Percentiles rank a stretch among this genome's conserved stretches.
These are phyloP conservation scores for Ceratocystis diversiconidia DNA, from an alignment of 2,329 filamentous ascomycete species.

Conservation along the genomic window DNA sequence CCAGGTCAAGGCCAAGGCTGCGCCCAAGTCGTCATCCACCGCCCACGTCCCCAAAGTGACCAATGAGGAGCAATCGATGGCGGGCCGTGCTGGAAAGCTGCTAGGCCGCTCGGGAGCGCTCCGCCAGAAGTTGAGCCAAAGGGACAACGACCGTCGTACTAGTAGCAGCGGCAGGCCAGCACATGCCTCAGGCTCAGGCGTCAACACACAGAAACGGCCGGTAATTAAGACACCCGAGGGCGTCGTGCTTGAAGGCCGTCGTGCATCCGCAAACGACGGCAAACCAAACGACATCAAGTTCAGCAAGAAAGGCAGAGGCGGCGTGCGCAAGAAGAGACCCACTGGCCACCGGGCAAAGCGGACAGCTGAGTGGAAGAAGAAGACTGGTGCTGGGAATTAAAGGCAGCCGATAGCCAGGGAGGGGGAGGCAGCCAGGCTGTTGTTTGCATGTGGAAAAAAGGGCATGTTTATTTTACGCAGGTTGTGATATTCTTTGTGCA, in stretches of 20 bases:
- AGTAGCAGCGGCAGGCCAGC: constrained; percentile 13
- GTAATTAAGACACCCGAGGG: constrained; percentile 46
- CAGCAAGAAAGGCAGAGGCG: constrained; percentile 37
- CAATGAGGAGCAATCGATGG: constrained; percentile 52
- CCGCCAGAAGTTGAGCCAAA: constrained; percentile 27
- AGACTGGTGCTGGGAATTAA: constrained; percentile 19
- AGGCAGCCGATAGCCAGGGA: neutral
- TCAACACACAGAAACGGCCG: constrained; percentile 19
- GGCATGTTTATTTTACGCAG: neutral
- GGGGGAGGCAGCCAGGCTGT: neutral
- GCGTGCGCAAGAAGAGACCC: constrained; percentile 27
- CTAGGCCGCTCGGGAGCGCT: constrained; percentile 54
- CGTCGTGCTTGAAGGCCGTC: constrained; percentile 68
- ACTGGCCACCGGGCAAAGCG: constrained; percentile 29
- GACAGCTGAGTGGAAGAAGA: constrained; percentile 34
- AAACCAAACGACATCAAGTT: constrained; percentile 48
- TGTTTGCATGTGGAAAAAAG: neutral
- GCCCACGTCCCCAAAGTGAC: constrained; percentile 57
- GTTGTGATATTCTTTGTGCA: constrained; percentile 2
- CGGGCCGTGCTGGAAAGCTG: constrained; percentile 60
- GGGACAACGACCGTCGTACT: constrained; percentile 22
- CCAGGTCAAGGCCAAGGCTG: constrained; percentile 27
- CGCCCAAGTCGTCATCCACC: constrained; percentile 28
- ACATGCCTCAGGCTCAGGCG: constrained; percentile 18
- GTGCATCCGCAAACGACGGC: constrained; percentile 53